Percentiles rank a stretch among this genome's conserved stretches.
These are phyloP conservation scores for Chenopodium berlandieri DNA, from an alignment of 148 eudicot species.

Conservation along the genomic window DNA sequence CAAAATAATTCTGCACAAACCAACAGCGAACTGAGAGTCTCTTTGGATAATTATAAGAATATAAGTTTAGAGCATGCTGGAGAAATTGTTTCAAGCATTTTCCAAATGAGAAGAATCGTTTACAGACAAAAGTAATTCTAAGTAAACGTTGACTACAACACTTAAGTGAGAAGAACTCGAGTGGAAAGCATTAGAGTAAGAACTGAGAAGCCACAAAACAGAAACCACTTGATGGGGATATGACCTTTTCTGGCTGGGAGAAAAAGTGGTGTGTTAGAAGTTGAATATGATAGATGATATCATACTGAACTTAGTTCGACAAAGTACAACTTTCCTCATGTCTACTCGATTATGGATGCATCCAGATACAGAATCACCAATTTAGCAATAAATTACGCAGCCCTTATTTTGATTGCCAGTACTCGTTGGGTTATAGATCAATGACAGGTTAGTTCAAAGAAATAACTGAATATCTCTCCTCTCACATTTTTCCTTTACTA, in stretches of 20 bases:
- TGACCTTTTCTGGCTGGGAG: not conserved
- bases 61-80: not conserved
- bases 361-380: not conserved
- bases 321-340: not conserved
- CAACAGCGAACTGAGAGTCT: constrained; percentile 15
- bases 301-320: not conserved
- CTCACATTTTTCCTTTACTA: not conserved
- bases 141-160: not conserved
- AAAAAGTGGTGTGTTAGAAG: not conserved
- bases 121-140: not conserved
- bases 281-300: not conserved
- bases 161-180: not conserved
- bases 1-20: constrained; percentile 79
- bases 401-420: not conserved
- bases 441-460: not conserved
- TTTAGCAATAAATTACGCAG: too few relatives aligned
- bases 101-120: not conserved
- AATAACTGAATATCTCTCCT: not conserved
- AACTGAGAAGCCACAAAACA: not conserved
- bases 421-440: not conserved
- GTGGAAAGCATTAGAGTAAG: too few relatives aligned
- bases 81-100: not conserved
- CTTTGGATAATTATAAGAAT: not conserved
- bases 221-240: not conserved
- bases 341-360: not conserved